Conservation (phyloP, 2,329 filamentous ascomycete genomes). For the Colletotrichum karsti region DNA sequence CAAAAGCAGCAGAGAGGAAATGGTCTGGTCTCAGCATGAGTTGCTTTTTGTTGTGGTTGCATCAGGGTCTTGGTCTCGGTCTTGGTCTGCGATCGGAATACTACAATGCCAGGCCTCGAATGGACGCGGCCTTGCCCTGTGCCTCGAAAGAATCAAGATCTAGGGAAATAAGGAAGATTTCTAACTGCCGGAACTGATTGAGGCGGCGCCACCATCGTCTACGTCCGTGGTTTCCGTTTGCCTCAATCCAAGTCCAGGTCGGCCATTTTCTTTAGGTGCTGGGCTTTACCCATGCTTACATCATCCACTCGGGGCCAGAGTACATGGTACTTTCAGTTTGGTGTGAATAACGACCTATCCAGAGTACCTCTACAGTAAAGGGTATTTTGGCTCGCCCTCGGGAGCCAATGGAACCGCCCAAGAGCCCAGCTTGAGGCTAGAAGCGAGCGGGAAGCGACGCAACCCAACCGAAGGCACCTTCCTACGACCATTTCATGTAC, state of each 20-base stretch:
- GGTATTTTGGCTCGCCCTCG: not conserved
- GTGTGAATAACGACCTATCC: too few relatives aligned
- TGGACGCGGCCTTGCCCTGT: too few relatives aligned
- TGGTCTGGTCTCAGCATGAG: constrained; percentile 1
- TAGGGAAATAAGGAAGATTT: not conserved
- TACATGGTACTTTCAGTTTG: too few relatives aligned
- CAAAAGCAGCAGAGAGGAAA: not conserved
- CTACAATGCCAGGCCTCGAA: not conserved
- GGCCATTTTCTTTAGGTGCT: too few relatives aligned
- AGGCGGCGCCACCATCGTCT: constrained; percentile 7
- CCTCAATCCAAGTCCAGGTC: too few relatives aligned
- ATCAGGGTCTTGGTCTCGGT: too few relatives aligned
- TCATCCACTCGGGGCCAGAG: not conserved
- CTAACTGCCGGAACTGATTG: constrained; percentile 2
- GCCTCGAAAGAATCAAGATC: not conserved
- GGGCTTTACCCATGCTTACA: not conserved
- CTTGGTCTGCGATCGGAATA: constrained; percentile 2
- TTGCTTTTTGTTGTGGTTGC: not conserved
- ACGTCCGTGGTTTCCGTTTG: not conserved
- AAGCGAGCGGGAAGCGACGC: not conserved
- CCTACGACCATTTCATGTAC: too few relatives aligned
- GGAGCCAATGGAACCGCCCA: not conserved
- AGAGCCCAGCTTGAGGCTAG: not conserved
- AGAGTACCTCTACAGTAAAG: not conserved
- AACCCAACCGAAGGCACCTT: not conserved